Percentiles rank a stretch among this genome's conserved stretches.
These are phyloP conservation scores for Diutina ranongensis DNA, from an alignment of 1,139 yeast species.

Conservation along the genomic window DNA sequence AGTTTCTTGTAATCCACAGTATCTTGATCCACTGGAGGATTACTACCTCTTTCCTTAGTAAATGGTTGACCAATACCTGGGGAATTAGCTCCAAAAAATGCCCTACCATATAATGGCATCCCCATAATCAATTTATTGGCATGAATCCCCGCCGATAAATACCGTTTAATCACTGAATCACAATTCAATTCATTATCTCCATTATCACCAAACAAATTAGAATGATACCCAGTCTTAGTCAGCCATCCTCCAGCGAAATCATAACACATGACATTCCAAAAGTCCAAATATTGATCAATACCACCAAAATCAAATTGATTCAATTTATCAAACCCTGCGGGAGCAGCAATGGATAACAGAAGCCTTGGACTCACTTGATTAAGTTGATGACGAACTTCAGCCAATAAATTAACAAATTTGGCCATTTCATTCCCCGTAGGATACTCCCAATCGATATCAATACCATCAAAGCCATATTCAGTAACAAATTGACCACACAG, in stretches of 20 bases:
- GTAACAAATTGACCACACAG: constrained; percentile 37
- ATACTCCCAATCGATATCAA: constrained; percentile 94
- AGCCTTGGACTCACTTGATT: constrained; percentile 16
- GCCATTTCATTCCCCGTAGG: constrained; percentile 45
- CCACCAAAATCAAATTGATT: constrained; percentile 17
- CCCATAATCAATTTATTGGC: constrained; percentile 60
- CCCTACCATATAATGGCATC: constrained; percentile 81
- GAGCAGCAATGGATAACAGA: constrained; percentile 62
- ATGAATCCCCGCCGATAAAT: constrained; percentile 29
- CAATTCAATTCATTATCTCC: constrained; percentile 36
- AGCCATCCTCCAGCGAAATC: constrained; percentile 84
- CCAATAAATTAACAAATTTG: constrained; percentile 33
- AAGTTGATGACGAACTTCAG: constrained; percentile 29
- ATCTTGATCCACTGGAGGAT: constrained; percentile 35
- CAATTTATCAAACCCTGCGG: constrained; percentile 35
- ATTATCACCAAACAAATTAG: constrained; percentile 44
- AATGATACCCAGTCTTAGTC: constrained; percentile 45
- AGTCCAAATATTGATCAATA: constrained; percentile 47
- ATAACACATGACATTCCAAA: constrained; percentile 87
- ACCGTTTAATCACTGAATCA: constrained; percentile 37
- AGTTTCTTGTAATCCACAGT: constrained; percentile 43
- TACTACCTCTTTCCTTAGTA: constrained; percentile 23
- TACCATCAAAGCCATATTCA: constrained; percentile 68
- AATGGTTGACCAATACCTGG: constrained; percentile 32
- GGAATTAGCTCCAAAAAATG: constrained; percentile 34